A percentile compares a stretch with the other conserved stretches of the same genome.
phyloP scores from a whole-genome alignment of 2,329 filamentous ascomycete species.

The Berkeleyomyces basicola region DNA sequence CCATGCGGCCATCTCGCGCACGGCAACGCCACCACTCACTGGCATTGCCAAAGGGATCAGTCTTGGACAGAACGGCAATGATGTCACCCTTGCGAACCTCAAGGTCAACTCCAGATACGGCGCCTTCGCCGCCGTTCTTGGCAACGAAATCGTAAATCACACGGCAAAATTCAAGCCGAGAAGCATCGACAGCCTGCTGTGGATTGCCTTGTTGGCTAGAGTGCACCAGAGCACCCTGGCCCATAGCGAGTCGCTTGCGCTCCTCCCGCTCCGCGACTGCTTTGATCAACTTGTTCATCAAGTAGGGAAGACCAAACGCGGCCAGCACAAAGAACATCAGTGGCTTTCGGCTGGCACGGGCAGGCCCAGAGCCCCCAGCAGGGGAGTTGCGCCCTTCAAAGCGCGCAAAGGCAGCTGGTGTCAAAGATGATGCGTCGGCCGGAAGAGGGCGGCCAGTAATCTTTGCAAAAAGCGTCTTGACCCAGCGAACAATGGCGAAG shows the following conservation, averaged over 20 bases:
- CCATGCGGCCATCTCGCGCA: slow-evolving; percentile 73
- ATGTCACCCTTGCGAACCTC: slow-evolving; percentile 89
- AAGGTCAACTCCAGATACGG: slow-evolving; percentile 61
- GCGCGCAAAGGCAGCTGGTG: slow-evolving; percentile 74
- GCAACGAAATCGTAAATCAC: slow-evolving; percentile 89
- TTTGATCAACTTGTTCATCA: slow-evolving; percentile 92
- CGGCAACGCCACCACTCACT: slow-evolving; percentile 97
- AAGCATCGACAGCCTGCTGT: slow-evolving; percentile 54
- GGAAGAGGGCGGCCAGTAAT: slow-evolving; percentile 81
- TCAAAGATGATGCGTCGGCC: slow-evolving; percentile 72
- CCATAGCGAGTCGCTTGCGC: slow-evolving; percentile 34
- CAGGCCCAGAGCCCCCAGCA: slow-evolving; percentile 45
- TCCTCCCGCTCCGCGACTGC: slow-evolving; percentile 67
- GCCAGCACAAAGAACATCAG: slow-evolving; percentile 91
- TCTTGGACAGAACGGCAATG: slow-evolving; percentile 84
- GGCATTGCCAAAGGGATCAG: slow-evolving; percentile 76
- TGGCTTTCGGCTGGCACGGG: slow-evolving; percentile 77
- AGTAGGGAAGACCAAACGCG: slow-evolving; percentile 85
- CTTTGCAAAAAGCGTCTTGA: slow-evolving; percentile 79
- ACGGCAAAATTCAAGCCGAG: slow-evolving; percentile 91
- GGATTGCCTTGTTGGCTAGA: slow-evolving; percentile 33
- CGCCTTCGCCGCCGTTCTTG: slow-evolving; percentile 30
- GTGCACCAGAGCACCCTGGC: slow-evolving; percentile 24
- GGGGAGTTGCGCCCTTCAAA: slow-evolving; percentile 55
- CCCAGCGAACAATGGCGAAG: slow-evolving; percentile 90